Percentiles rank a stretch among this genome's conserved stretches.
phyloP scores from a whole-genome alignment of 257 asterid genomes.

The Agastache rugosa region DNA sequence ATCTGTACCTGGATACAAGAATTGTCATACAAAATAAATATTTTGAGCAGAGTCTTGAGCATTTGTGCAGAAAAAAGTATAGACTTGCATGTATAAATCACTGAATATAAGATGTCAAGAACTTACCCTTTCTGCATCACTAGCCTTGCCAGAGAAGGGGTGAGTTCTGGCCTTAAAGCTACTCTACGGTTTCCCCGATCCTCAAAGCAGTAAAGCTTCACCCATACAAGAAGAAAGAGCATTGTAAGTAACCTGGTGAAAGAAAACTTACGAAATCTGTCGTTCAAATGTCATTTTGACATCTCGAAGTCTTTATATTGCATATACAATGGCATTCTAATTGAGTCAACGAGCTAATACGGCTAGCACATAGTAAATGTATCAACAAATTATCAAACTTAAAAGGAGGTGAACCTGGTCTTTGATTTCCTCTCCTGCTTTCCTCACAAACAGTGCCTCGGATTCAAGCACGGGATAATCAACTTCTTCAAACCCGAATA shows the following conservation, averaged over 20 bases:
- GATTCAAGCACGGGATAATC: constrained; percentile 97
- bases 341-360: background rate
- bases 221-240: constrained; percentile 30
- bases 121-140: constrained; percentile 95
- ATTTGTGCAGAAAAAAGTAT: background rate
- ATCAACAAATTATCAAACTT: constrained; percentile 10
- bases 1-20: constrained; percentile 57
- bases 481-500: constrained; percentile 90
- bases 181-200: constrained; percentile 96
- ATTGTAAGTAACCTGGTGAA: constrained; percentile 29
- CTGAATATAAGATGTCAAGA: constrained; percentile 25
- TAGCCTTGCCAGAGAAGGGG: constrained; percentile 96
- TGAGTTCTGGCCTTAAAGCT: constrained; percentile 97
- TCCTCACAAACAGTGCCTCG: constrained; percentile 86
- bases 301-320: background rate
- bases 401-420: constrained; percentile 70
- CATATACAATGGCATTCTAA: background rate
- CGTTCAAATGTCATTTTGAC: background rate
- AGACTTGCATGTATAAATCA: constrained; percentile 25
- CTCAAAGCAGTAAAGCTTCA: constrained; percentile 95
- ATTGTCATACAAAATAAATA: constrained; percentile 44
- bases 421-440: constrained; percentile 97
- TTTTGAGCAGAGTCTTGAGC: background rate
- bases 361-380: constrained; percentile 3
- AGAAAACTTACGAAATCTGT: background rate